Percentiles rank a stretch among this genome's conserved stretches.
phyloP scores from a whole-genome alignment of 148 eudicot genomes.

The Polygonum maritimum region DNA sequence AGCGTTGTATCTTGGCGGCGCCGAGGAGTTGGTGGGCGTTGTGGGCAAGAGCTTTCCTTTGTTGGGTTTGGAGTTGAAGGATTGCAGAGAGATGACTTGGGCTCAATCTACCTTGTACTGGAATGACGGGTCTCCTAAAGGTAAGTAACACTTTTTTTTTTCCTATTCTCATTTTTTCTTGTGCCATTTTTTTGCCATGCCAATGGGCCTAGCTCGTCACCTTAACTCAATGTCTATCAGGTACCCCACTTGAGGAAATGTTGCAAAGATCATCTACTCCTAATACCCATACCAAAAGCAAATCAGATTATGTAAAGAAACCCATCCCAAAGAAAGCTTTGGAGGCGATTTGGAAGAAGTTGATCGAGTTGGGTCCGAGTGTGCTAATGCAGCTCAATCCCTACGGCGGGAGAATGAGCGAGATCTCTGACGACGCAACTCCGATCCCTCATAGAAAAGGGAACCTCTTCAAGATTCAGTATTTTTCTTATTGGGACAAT shows the following conservation, averaged over 20 bases:
- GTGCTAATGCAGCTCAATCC: slow-evolving; percentile 27
- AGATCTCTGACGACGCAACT: slow-evolving; percentile 12
- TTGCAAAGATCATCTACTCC: slow-evolving; percentile 11
- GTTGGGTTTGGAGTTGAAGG: slow-evolving; percentile 19
- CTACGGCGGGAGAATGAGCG: slow-evolving; percentile 22
- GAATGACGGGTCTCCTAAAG: slow-evolving; percentile 1
- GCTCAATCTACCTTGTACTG: slow-evolving; percentile 16
- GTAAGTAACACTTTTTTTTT: not conserved
- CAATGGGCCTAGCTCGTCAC: too few species aligned
- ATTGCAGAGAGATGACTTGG: slow-evolving; percentile 31
- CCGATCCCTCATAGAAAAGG: slow-evolving; percentile 22
- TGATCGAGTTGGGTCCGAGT: slow-evolving; percentile 17
- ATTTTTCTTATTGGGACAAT: slow-evolving; percentile 7
- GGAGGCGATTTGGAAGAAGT: slow-evolving; percentile 26
- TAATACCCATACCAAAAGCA: slow-evolving; percentile 16
- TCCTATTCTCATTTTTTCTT: too few species aligned
- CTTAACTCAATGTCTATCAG: not conserved
- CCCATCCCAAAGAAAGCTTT: slow-evolving; percentile 21
- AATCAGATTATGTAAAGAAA: slow-evolving; percentile 34
- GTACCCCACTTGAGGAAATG: slow-evolving; percentile 17
- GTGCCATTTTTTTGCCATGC: too few species aligned
- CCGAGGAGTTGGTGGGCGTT: slow-evolving; percentile 13
- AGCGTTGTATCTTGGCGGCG: slow-evolving; percentile 23
- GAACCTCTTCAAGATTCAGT: slow-evolving; percentile 17
- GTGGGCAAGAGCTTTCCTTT: slow-evolving; percentile 17